A percentile compares a stretch with the other conserved stretches of the same genome.
phyloP scores from a whole-genome alignment of 805 yeast genomes.

The Suhomyces xylopsoci region DNA sequence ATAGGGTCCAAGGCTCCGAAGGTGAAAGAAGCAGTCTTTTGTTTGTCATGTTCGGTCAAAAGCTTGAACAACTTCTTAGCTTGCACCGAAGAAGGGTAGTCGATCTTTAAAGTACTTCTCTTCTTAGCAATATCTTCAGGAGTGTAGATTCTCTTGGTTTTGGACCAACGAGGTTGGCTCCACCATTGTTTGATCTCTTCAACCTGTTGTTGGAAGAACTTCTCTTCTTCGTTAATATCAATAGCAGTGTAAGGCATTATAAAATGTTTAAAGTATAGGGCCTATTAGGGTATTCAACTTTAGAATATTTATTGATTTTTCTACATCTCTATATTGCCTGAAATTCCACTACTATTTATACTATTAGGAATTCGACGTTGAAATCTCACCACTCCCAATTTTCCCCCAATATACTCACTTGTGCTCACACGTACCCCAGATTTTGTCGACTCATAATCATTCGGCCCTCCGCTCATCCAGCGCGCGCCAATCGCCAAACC shows the following conservation, averaged over 20 bases:
- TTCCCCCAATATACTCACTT: neutral
- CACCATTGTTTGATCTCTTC: constrained; percentile 84
- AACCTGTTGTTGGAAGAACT: constrained; percentile 63
- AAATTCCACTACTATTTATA: constrained; percentile 1
- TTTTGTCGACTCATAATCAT: constrained; percentile 1
- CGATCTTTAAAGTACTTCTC: constrained; percentile 74
- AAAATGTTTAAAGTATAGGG: constrained; percentile 2
- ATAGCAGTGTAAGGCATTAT: constrained; percentile 55
- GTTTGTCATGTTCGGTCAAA: constrained; percentile 66
- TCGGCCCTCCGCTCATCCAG: constrained; percentile 6
- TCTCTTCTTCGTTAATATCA: constrained; percentile 60
- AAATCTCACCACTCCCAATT: neutral
- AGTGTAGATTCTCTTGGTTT: constrained; percentile 82
- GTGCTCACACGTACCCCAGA: constrained; percentile 6
- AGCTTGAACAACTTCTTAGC: constrained; percentile 77
- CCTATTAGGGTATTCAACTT: neutral
- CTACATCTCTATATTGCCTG: neutral
- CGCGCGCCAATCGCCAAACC: neutral
- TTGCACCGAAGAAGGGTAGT: constrained; percentile 74
- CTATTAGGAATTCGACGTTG: neutral
- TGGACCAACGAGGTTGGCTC: constrained; percentile 87
- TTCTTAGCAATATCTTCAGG: constrained; percentile 87
- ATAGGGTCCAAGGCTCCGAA: constrained; percentile 96
- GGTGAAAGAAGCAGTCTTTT: constrained; percentile 78
- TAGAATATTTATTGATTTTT: neutral